Evolutionary conservation across 805 yeast species (phyloP).

Genomic region (Barnettozyma vustinii): DNA sequence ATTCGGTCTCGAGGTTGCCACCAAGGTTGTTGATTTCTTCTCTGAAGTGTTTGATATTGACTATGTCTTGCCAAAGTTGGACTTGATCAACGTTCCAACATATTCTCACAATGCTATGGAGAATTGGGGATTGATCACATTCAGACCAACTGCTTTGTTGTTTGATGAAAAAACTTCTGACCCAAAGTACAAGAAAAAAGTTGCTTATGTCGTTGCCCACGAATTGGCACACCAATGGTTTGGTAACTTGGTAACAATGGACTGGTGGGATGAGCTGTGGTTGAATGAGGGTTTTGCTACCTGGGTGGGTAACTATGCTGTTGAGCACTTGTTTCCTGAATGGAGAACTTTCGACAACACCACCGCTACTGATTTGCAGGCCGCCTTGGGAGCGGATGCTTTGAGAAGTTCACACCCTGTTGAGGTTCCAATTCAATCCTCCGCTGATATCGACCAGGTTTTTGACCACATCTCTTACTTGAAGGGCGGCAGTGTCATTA

Average conservation of each 20-base stretch:
- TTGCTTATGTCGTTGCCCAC: constrained; percentile 81
- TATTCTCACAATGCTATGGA: constrained; percentile 89
- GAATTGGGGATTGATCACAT: constrained; percentile 79
- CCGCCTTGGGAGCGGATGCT: constrained; percentile 68
- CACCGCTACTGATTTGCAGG: constrained; percentile 65
- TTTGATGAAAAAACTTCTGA: constrained; percentile 65
- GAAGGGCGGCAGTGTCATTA: constrained; percentile 74
- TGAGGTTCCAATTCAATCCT: constrained; percentile 73
- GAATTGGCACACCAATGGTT: constrained; percentile 92
- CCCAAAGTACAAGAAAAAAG: constrained; percentile 58
- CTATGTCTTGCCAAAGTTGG: constrained; percentile 78
- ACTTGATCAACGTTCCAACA: constrained; percentile 74
- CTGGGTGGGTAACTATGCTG: constrained; percentile 83
- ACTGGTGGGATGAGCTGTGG: constrained; percentile 91
- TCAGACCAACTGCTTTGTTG: constrained; percentile 68
- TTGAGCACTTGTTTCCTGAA: constrained; percentile 67
- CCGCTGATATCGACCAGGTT: constrained; percentile 76
- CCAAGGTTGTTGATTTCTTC: constrained; percentile 67
- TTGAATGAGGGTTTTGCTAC: constrained; percentile 87
- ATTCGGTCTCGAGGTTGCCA: constrained; percentile 67
- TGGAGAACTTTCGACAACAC: constrained; percentile 82
- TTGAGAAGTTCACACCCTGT: constrained; percentile 81
- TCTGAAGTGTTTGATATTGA: constrained; percentile 67
- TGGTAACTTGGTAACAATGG: constrained; percentile 86
- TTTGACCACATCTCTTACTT: constrained; percentile 80